Conservation (phyloP, 225 moss, liverwort and hornwort genomes). For the Polytrichum commune region DNA sequence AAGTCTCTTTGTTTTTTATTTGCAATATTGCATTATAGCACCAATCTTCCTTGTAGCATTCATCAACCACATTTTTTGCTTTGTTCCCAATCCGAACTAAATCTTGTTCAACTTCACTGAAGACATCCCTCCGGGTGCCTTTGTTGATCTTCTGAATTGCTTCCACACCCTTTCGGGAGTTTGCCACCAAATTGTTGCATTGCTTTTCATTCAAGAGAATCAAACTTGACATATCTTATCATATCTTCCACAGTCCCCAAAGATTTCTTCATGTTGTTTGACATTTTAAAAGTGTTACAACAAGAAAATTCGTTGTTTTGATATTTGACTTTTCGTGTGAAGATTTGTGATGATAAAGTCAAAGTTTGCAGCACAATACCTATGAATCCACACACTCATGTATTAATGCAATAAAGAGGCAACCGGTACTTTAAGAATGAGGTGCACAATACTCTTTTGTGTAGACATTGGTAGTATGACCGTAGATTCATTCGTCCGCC, state of each 20-base stretch:
- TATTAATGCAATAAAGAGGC: no score
- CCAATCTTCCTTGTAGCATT: conserved; percentile 3
- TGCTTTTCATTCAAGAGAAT: neutral
- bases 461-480: no score
- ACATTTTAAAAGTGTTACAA: neutral
- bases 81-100: neutral
- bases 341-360: neutral
- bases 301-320: neutral
- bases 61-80: neutral
- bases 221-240: neutral
- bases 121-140: neutral
- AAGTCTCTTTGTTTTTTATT: conserved; percentile 4
- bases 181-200: neutral
- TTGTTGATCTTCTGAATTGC: neutral
- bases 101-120: neutral
- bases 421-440: no score
- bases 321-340: neutral
- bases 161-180: neutral
- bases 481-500: no score
- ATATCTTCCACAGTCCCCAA: neutral
- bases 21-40: neutral
- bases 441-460: no score
- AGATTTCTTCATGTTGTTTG: neutral
- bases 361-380: neutral
- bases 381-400: neutral